Evolutionary conservation across 768 basidiomycete genomes (phyloP).

Genomic region (Erythrobasidium yunnanense): DNA sequence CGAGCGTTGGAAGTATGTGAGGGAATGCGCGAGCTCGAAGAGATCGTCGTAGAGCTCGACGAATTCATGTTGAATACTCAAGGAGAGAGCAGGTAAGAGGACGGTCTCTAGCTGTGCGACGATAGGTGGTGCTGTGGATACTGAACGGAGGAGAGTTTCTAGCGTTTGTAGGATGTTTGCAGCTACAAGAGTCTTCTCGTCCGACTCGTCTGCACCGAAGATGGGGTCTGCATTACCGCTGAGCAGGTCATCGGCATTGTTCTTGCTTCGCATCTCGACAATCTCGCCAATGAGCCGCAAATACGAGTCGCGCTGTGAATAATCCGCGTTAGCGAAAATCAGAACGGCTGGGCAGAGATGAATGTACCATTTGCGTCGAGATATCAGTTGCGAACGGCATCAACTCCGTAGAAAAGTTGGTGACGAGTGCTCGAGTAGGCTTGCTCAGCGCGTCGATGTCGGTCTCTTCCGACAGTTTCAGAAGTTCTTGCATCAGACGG

Average conservation of each 20-base stretch:
- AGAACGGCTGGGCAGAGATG: neutral
- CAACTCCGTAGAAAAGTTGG: slow-evolving; percentile 70
- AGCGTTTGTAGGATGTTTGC: slow-evolving; percentile 58
- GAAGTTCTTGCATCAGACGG: slow-evolving; percentile 66
- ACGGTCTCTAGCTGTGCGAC: slow-evolving; percentile 69
- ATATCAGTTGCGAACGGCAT: slow-evolving; percentile 74
- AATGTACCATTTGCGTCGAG: slow-evolving; percentile 57
- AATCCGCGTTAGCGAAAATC: neutral
- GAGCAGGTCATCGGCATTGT: slow-evolving; percentile 46
- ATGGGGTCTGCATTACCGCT: slow-evolving; percentile 42
- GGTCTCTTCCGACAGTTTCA: slow-evolving; percentile 81
- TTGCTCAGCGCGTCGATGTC: slow-evolving; percentile 73
- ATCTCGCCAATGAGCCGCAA: slow-evolving; percentile 61
- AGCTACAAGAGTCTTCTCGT: slow-evolving; percentile 69
- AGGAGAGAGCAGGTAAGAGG: slow-evolving; percentile 63
- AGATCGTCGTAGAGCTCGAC: slow-evolving; percentile 76
- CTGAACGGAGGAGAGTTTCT: slow-evolving; percentile 58
- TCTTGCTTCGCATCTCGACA: slow-evolving; percentile 43
- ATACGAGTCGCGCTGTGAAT: slow-evolving; percentile 64
- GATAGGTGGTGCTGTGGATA: slow-evolving; percentile 63
- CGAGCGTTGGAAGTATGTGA: slow-evolving; percentile 67
- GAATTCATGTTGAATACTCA: slow-evolving; percentile 64
- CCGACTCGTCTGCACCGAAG: slow-evolving; percentile 45
- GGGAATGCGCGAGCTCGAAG: slow-evolving; percentile 70
- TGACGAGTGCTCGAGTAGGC: slow-evolving; percentile 76